Evolutionary conservation across 805 yeast genomes (phyloP), one percentile per base, ranked within the genome.

Genomic region (Huiozyma naganishii): DNA sequence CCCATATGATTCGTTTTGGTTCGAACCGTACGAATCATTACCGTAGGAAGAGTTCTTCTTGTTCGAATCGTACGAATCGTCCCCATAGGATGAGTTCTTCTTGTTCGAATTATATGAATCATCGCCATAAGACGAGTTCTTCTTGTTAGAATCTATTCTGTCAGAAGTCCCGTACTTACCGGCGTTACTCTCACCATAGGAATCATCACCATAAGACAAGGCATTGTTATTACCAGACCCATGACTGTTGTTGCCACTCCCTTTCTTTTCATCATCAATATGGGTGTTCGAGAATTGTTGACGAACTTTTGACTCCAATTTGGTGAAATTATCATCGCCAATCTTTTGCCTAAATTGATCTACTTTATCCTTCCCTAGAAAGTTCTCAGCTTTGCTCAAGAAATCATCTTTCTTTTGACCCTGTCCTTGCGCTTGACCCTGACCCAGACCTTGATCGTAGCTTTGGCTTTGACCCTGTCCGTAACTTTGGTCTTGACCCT

Each of bases 271-370:
- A 39, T 59, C 63, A 41, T 51, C 51, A 27, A 61, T 38, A 32
- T 51, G 48, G 6, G 62, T 56, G 34, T 54, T 52, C 12, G 57
- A 48, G 35, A 61, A 59, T 46, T 58, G 54, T 6, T 50, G 41
- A 44, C 64, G 61, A 17, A 64, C 55, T 9, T 37, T 39, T 17
- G 48, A 39, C 50, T 63, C 67, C 32, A 57, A 52, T 45, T 58
- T 60, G 39, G 52, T 41, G 43, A 53, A 62, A 44, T 54, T 62
- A 40, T 51, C 57, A 39, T 55, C 54, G 45, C 68, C 68, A 43
- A 62, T 57, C 45, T 58, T 55, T 36, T 42, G 39, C 46, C 55
- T 56, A 48, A 60, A 48, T 39, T 53, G 47, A 30, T 52, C 45
- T 36, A 64, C 47, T 32, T 51, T 61, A 10, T 61, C 67, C 36